phyloP scores from a whole-genome alignment of 2,329 filamentous ascomycete species.

The Calonectria pteridis region DNA sequence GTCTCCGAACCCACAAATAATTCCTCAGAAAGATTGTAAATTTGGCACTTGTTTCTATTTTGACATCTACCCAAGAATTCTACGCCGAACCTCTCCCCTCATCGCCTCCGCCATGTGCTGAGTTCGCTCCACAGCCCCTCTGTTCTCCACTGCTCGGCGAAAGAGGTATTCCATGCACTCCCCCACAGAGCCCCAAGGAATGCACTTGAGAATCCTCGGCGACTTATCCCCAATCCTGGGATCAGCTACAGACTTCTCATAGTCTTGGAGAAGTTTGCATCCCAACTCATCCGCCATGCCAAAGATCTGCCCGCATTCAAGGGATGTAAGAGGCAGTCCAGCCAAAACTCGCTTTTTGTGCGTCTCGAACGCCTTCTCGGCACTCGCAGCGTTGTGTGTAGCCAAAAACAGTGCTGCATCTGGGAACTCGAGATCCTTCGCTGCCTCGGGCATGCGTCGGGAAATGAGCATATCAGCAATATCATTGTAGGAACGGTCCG shows the following conservation, averaged over 20 bases:
- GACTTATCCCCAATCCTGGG: slow-evolving; percentile 30
- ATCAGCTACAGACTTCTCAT: slow-evolving; percentile 35
- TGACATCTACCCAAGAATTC: slow-evolving; percentile 36
- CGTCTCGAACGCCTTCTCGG: slow-evolving; percentile 56
- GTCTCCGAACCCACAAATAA: background rate
- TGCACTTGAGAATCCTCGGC: slow-evolving; percentile 51
- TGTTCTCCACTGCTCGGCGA: slow-evolving; percentile 55
- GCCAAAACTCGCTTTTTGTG: slow-evolving; percentile 54
- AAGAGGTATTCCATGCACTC: slow-evolving; percentile 55
- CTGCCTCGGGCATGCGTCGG: slow-evolving; percentile 40
- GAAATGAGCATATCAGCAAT: slow-evolving; percentile 61
- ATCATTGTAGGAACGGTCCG: slow-evolving; percentile 63
- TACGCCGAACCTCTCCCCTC: slow-evolving; percentile 45
- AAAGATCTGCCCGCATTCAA: slow-evolving; percentile 66
- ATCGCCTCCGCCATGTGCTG: slow-evolving; percentile 45
- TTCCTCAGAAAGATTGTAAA: background rate
- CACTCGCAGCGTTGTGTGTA: slow-evolving; percentile 62
- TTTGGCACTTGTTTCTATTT: background rate
- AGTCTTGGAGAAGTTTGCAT: slow-evolving; percentile 59
- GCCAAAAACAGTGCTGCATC: slow-evolving; percentile 63
- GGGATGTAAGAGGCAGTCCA: slow-evolving; percentile 45
- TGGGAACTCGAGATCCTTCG: slow-evolving; percentile 51
- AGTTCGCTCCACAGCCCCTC: slow-evolving; percentile 51
- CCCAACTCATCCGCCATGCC: slow-evolving; percentile 71
- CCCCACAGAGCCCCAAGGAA: slow-evolving; percentile 54